Evolutionary conservation across 495 filamentous ascomycete species (phyloP), one percentile per base, ranked within the genome.

Genomic region (Trichoderma reesei): DNA sequence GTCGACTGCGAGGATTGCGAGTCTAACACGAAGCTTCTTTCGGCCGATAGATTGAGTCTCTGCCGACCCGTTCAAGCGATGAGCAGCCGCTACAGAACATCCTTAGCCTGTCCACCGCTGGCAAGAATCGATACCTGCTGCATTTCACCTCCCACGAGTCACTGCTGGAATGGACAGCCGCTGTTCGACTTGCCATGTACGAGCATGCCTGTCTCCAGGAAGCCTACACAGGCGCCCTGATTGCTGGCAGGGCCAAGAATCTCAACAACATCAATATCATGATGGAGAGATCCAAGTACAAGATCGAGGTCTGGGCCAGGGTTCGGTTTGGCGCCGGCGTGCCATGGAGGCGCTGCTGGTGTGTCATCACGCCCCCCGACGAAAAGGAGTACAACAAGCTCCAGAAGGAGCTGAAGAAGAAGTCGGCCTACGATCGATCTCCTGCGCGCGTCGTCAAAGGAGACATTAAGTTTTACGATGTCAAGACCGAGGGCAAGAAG

Each of bases 61-160:
- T 96, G 13, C 92, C 90, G 44, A 96, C 92, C 51, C 85, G 85
- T 66, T 86, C 86, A 48, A 81, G 83, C 65, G 84, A 87, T 62
- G 86, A 90, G 64, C 82, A 88, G 65, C 85, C 90, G 16, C 76
- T 98, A 51, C 91, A 95, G 67, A 97, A 98, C 69, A 91, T 98
- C 18, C 83, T 98, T 18, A 96, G 91, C 75, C 85, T 98, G 54
- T 97, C 90, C 46, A 98, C 94, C 16, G 94, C 94, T 36, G 95
- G 92, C 5, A 89, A 90, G 65, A 98, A 98, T 72, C 89, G 94
- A 56, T 98, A 97, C 70, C 80, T 98, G 2, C 80, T 98, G 33
- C 94, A 97, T 76, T 98, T 98, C 76, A 96, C 92, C 70, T 96
- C 93, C 3, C 86, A 90, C 69, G 88, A 95, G 68, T 96, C 95